A percentile compares a stretch with the other conserved stretches of the same genome.
These are phyloP conservation scores for Geranium brycei DNA, from an alignment of 345 rosid genomes.

Conservation along the genomic window DNA sequence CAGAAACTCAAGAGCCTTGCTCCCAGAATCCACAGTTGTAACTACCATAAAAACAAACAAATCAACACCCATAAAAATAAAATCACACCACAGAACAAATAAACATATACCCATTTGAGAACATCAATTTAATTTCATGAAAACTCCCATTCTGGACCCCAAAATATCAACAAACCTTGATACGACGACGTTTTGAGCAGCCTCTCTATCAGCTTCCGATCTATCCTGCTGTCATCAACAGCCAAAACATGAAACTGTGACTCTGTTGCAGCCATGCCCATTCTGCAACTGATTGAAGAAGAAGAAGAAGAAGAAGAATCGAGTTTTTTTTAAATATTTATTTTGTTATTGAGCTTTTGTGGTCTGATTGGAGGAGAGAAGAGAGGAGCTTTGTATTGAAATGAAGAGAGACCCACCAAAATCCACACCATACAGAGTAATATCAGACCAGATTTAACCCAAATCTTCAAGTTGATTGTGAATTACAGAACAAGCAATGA, in stretches of 20 bases:
- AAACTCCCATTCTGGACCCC: not conserved
- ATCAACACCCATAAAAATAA: not conserved
- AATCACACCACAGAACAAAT: not conserved
- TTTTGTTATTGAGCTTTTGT: not conserved
- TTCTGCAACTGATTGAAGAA: conserved; percentile 11
- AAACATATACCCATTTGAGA: not conserved
- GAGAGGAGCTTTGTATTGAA: not conserved
- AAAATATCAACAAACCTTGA: conserved; percentile 40
- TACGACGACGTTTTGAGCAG: conserved; percentile 84
- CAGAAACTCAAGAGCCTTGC: conserved; percentile 55
- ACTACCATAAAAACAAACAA: conserved; percentile 21
- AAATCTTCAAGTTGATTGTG: no score
- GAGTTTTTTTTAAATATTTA: not conserved
- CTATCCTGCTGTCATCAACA: conserved; percentile 76
- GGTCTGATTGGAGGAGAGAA: not conserved
- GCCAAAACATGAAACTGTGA: conserved; percentile 79
- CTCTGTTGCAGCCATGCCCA: conserved; percentile 51
- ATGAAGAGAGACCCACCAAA: conserved; percentile 20
- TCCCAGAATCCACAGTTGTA: conserved; percentile 67
- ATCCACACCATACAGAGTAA: conserved; percentile 29
- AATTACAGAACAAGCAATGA: no score
- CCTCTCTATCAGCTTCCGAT: conserved; percentile 75
- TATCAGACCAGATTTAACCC: conserved; percentile 21
- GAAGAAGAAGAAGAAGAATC: no score
- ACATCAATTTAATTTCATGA: not conserved